Percentiles rank a stretch among this genome's conserved stretches.
Conservation (phyloP, 2,329 filamentous ascomycete species). For the Herpotrichia juniperi region DNA sequence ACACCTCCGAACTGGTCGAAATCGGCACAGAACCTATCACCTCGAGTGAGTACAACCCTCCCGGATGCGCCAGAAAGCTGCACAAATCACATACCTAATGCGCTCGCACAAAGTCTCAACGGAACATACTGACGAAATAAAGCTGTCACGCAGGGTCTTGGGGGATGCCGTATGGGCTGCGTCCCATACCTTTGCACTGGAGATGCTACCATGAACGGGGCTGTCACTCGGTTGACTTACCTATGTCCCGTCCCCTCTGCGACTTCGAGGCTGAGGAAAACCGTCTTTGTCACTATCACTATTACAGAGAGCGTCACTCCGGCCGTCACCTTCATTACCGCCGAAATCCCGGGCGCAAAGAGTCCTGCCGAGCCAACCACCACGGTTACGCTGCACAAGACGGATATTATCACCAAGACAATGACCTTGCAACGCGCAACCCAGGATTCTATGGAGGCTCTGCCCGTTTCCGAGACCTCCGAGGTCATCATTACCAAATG, state of each 20-base stretch:
- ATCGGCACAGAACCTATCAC: background rate
- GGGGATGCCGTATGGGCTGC: background rate
- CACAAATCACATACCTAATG: background rate
- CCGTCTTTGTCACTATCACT: conserved; percentile 24
- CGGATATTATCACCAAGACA: background rate
- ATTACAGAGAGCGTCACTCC: conserved; percentile 18
- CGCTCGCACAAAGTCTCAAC: background rate
- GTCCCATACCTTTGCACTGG: conserved; percentile 29
- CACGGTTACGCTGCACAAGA: background rate
- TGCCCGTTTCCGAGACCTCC: background rate
- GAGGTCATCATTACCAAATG: too few species aligned
- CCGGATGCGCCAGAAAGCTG: background rate
- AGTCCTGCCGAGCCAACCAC: background rate
- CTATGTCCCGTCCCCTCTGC: conserved; percentile 19
- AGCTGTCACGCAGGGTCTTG: background rate
- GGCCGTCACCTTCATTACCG: conserved; percentile 1
- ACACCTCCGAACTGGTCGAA: too few species aligned
- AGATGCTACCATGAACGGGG: conserved; percentile 19
- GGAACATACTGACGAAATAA: too few species aligned
- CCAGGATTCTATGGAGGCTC: background rate
- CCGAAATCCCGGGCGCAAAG: background rate
- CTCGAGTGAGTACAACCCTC: background rate
- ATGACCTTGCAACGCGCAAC: background rate
- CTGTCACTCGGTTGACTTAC: conserved; percentile 27
- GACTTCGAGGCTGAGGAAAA: background rate